Percentiles rank a stretch among this genome's conserved stretches.
Conservation (phyloP, 176 grass and related monocot genomes). For the Pontederia paniculata region DNA sequence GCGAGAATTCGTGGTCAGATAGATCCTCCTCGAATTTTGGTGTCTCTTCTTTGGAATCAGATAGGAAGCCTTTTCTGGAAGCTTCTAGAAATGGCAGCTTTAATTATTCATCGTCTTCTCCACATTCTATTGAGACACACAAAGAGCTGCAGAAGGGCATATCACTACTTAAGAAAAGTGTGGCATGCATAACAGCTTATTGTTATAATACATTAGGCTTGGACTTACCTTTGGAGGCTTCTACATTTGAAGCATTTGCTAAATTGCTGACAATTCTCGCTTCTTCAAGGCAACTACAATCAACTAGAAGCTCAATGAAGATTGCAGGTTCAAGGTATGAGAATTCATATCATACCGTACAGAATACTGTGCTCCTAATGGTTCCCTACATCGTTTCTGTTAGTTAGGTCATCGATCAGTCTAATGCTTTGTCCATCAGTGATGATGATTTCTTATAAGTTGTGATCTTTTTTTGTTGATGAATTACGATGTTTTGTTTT, state of each 20-base stretch:
- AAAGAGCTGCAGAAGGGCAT: constrained; percentile 76
- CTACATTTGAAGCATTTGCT: constrained; percentile 81
- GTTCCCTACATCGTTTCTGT: no score
- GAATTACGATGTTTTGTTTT: no score
- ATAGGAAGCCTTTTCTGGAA: constrained; percentile 40
- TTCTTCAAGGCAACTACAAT: constrained; percentile 62
- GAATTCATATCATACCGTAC: constrained; percentile 8
- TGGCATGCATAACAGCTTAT: constrained; percentile 59
- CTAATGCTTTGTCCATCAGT: no score
- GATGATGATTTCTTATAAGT: no score
- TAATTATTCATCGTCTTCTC: constrained; percentile 56
- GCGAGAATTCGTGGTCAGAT: constrained; percentile 67
- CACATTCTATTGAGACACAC: constrained; percentile 75
- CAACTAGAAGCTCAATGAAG: constrained; percentile 40
- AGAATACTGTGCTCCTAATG: background rate
- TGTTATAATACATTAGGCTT: constrained; percentile 84
- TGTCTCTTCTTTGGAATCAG: constrained; percentile 59
- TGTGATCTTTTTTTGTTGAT: no score
- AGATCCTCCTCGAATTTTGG: constrained; percentile 65
- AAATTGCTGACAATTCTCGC: constrained; percentile 66
- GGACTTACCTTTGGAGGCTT: constrained; percentile 78
- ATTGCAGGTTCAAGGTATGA: constrained; percentile 52
- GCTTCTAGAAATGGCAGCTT: constrained; percentile 55
- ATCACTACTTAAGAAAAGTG: constrained; percentile 82
- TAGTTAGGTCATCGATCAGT: no score